Evolutionary conservation across 345 rosid genomes (phyloP).

Genomic region (Theobroma cacao): DNA sequence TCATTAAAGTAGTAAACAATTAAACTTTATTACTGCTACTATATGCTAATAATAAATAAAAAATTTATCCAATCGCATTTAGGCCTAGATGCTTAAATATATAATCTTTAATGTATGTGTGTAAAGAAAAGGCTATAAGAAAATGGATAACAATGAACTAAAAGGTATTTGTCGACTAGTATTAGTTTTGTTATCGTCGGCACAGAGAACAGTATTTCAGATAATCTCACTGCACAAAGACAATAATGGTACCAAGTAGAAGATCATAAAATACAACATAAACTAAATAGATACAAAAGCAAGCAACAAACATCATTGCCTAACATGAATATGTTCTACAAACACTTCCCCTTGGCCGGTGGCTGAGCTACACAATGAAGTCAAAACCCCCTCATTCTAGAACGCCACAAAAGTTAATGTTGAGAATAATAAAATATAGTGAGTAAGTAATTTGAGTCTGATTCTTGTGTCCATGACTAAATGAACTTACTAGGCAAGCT

Average conservation of each 20-base stretch:
- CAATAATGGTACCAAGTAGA: neutral
- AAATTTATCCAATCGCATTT: neutral
- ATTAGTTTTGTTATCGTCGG: neutral
- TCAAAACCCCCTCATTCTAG: neutral
- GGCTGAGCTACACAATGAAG: neutral
- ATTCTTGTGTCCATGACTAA: neutral
- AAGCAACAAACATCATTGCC: neutral
- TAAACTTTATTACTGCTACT: neutral
- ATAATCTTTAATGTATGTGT: neutral
- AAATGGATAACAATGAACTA: conserved; percentile 1
- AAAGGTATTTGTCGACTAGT: neutral
- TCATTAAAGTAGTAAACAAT: neutral
- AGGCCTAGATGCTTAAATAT: neutral
- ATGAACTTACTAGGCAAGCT: neutral
- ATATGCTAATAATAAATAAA: neutral
- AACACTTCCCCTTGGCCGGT: neutral
- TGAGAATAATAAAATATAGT: neutral
- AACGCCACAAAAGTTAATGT: neutral
- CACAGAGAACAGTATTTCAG: neutral
- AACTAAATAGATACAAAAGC: neutral
- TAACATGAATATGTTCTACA: neutral
- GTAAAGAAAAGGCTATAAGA: neutral
- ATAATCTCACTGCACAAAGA: neutral
- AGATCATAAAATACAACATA: neutral
- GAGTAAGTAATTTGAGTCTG: neutral